Base-by-base conservation (phyloP, 352 stramenopile species). In the Blastocystis sp. region DNA sequence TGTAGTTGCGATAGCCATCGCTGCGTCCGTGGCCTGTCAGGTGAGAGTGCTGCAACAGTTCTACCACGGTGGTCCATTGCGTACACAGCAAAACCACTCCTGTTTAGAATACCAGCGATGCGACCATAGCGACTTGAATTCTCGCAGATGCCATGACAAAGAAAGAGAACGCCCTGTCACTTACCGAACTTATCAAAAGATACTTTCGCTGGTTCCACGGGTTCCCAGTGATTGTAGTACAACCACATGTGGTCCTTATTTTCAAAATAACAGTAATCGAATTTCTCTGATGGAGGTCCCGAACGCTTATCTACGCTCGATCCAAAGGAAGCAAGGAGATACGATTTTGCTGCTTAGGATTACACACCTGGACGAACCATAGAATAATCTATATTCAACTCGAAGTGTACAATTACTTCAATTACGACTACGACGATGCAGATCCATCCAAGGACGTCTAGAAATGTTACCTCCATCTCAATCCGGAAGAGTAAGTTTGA, bases 141-240 rank as follows among this genome's bases (percentile, higher is more conserved):
- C 41, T 91, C 90, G 56, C 82, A 79, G 50, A 91, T 75, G 16
- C 90, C 90, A 41, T 91, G 90, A n/a, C 68, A 91, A 26, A 91
- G 43, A 64, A 91, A 39, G 8, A 91, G 41, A 30, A 91, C 26
- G 0, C 13, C 90, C 70, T 91, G 66, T 1, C 26, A 54, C 7
- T 81, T 13, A 37, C 63, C 24, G 0, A 3, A 41, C 11, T 45
- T 6, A 24, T 30, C 18, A 24, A 24, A 81, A 39, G 13, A 5
- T 30, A 81, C 70, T 65, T 64, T 81, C 7, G 70, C 37, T 47
- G 41, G 41, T 34, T 26, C 26, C 9, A 41, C 20, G 20, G 37
- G 37, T 65, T 81, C 43, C 70, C 70, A 81, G n/a, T 81, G 70
- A 24, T 81, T 81, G 20, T 81, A 81, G 43, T 81, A 81, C 37